These are phyloP conservation scores for Boletus speciosus DNA, from an alignment of 768 basidiomycete species.

Conservation along the genomic window DNA sequence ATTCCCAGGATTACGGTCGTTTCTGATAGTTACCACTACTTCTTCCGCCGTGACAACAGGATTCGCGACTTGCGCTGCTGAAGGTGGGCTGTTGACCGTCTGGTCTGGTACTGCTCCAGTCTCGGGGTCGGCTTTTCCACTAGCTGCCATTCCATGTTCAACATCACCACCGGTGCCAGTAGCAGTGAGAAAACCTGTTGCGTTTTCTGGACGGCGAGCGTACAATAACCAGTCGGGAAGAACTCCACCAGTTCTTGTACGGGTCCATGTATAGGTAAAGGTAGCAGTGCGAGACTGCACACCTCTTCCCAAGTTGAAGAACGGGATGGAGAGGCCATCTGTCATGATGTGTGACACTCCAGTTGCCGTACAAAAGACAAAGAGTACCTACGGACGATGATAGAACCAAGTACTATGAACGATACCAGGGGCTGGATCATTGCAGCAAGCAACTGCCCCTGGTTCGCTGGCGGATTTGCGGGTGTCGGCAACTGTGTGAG, in stretches of 20 bases:
- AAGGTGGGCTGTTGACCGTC: background rate
- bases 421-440: conserved; percentile 79
- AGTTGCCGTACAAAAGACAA: background rate
- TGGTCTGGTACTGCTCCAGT: background rate
- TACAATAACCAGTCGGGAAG: conserved; percentile 47
- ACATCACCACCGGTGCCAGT: conserved; percentile 10
- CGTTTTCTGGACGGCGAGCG: conserved; percentile 25
- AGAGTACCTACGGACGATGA: conserved; percentile 64
- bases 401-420: conserved; percentile 84
- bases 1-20: background rate
- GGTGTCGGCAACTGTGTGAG: conserved; percentile 57
- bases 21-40: background rate
- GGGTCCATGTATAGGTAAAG: conserved; percentile 42
- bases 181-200: background rate
- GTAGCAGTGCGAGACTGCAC: conserved; percentile 46
- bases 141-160: conserved; percentile 16
- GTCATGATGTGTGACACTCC: background rate
- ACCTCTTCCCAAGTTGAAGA: conserved; percentile 53
- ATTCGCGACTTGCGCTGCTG: background rate
- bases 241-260: conserved; percentile 25
- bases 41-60: background rate
- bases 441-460: conserved; percentile 70
- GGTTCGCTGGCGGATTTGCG: conserved; percentile 55
- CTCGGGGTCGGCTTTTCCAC: background rate
- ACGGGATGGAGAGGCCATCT: conserved; percentile 72